Conservation (phyloP, 805 yeast genomes). For the Metschnikowia matae region DNA sequence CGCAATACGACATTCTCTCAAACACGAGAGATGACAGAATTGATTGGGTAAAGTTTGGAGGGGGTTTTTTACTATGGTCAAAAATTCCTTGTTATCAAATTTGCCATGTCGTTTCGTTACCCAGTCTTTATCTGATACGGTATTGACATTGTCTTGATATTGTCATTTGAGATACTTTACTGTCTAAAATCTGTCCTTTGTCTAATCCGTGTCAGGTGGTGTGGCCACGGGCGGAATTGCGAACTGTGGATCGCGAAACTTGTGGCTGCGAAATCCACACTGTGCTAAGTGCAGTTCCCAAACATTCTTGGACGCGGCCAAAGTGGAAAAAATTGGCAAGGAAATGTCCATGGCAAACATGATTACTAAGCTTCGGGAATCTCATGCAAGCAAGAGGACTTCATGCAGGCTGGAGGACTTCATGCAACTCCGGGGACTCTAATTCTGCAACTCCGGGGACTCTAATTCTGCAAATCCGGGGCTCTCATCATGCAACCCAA, state of each 20-base stretch:
- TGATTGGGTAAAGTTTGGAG: no score
- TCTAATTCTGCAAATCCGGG: no score
- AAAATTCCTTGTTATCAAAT: not conserved
- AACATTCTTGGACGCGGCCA: not conserved
- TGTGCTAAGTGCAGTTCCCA: not conserved
- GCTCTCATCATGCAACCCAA: no score
- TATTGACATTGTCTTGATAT: no score
- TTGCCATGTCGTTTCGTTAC: not conserved
- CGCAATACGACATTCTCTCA: not conserved
- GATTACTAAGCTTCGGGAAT: not conserved
- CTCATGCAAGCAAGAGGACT: not conserved
- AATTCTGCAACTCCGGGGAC: no score
- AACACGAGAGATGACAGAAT: not conserved
- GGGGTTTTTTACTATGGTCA: not conserved
- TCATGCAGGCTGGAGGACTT: no score
- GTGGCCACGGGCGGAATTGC: not conserved
- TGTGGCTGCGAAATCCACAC: slow-evolving; percentile 10
- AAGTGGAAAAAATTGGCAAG: not conserved
- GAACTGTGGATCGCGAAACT: slow-evolving; percentile 1
- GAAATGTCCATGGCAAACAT: not conserved
- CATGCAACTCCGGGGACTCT: no score
- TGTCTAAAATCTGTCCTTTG: not conserved
- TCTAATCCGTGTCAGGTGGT: not conserved
- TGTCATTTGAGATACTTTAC: no score
- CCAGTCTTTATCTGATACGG: no score